These are phyloP conservation scores for Apiospora aurea DNA, from an alignment of 2,329 filamentous ascomycete species.

Conservation along the genomic window DNA sequence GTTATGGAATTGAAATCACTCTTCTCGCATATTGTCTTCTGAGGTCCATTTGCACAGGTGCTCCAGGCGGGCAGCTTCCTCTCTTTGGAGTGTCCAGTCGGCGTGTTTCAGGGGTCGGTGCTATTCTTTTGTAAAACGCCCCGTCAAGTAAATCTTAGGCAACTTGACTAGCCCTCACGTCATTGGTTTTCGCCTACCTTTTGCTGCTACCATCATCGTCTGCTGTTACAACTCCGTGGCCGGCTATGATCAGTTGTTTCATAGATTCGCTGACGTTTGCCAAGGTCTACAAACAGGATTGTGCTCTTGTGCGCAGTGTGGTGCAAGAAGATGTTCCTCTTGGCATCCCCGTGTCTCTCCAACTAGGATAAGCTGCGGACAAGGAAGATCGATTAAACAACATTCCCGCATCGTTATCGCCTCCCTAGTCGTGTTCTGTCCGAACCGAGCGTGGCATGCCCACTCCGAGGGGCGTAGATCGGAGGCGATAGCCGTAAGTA, in stretches of 20 bases:
- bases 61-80: neutral
- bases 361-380: neutral
- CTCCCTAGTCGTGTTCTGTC: neutral
- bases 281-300: neutral
- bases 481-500: neutral
- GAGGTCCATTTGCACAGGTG: neutral
- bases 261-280: neutral
- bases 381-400: neutral
- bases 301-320: neutral
- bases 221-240: neutral
- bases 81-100: neutral
- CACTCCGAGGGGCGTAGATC: neutral
- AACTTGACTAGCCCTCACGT: neutral
- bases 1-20: conserved; percentile 1
- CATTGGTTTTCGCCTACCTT: neutral
- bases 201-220: neutral
- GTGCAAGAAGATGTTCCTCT: neutral
- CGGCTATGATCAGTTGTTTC: neutral
- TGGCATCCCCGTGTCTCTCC: neutral
- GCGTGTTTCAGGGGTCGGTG: neutral
- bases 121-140: neutral
- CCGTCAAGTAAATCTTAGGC: neutral
- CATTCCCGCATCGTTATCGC: conserved; percentile 5
- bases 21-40: neutral
- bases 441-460: neutral